These are phyloP conservation scores for Lichtheimia ramosa DNA, from an alignment of 371 early-diverging fungal genomes.

Conservation along the genomic window DNA sequence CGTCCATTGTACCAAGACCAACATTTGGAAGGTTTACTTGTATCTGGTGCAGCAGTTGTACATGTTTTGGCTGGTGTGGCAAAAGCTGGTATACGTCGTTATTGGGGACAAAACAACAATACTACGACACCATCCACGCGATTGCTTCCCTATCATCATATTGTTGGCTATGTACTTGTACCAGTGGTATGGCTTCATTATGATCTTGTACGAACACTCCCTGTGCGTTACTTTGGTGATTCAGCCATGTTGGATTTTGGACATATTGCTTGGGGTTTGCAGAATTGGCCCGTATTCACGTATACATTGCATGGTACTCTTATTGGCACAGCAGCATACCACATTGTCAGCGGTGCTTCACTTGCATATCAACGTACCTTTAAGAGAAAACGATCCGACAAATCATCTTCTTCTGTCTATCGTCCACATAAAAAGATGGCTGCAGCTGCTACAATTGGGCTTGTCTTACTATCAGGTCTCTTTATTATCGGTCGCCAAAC, in stretches of 20 bases:
- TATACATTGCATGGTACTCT: slow-evolving; percentile 32
- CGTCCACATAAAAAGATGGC: neutral
- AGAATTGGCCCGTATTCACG: slow-evolving; percentile 38
- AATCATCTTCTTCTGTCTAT: neutral
- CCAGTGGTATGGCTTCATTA: slow-evolving; percentile 36
- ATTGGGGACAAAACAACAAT: slow-evolving; percentile 15
- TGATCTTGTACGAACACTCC: slow-evolving; percentile 30
- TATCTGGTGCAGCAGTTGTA: slow-evolving; percentile 33
- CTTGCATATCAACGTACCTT: slow-evolving; percentile 18
- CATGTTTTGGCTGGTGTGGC: slow-evolving; percentile 36
- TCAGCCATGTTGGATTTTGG: slow-evolving; percentile 47
- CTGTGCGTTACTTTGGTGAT: slow-evolving; percentile 41
- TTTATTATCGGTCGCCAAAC: slow-evolving; percentile 29
- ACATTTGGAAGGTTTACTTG: slow-evolving; percentile 34
- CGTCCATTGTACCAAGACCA: slow-evolving; percentile 51
- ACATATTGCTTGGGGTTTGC: slow-evolving; percentile 42
- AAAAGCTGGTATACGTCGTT: slow-evolving; percentile 29
- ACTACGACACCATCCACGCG: slow-evolving; percentile 3
- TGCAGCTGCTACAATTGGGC: slow-evolving; percentile 17
- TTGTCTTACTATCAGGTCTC: slow-evolving; percentile 26
- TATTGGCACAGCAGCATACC: slow-evolving; percentile 27
- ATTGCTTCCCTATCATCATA: slow-evolving; percentile 22
- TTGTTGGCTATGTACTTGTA: slow-evolving; percentile 27
- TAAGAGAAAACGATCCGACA: neutral
- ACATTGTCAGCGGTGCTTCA: slow-evolving; percentile 30